These are phyloP conservation scores for Fusarium scirpi DNA, from an alignment of 2,329 filamentous ascomycete genomes.

Conservation along the genomic window DNA sequence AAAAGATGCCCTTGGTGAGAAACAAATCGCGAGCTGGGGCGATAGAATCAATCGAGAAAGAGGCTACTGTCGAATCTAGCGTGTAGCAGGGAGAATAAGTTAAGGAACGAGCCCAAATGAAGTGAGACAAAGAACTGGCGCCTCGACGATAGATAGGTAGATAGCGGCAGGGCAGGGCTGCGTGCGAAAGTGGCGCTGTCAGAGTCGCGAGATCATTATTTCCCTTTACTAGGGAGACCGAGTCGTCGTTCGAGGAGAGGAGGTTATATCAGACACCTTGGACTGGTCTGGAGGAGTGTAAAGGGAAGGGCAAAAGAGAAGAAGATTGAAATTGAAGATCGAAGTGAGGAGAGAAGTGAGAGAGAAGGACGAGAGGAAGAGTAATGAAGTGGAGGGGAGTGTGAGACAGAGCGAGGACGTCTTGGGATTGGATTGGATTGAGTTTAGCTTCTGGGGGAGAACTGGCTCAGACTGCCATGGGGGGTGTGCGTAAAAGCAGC, in stretches of 20 bases:
- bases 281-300: constrained; percentile 12
- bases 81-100: constrained; percentile 45
- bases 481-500: constrained; percentile 35
- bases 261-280: constrained; percentile 37
- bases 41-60: constrained; percentile 35
- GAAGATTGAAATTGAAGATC: constrained; percentile 40
- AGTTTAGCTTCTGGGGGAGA: constrained; percentile 46
- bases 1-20: constrained; percentile 20
- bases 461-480: constrained; percentile 9
- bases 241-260: constrained; percentile 39
- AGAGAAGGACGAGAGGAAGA: constrained; percentile 39
- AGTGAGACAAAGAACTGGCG: constrained; percentile 51
- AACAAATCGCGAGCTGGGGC: constrained; percentile 21
- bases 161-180: constrained; percentile 43
- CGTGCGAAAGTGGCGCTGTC: constrained; percentile 41
- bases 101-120: constrained; percentile 43
- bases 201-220: constrained; percentile 47
- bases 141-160: constrained; percentile 46
- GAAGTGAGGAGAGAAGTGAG: constrained; percentile 41
- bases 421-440: constrained; percentile 47
- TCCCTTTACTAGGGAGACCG: constrained; percentile 39
- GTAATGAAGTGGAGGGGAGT: constrained; percentile 36
- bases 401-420: constrained; percentile 38
- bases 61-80: constrained; percentile 43
- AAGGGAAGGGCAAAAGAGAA: constrained; percentile 26